These are phyloP conservation scores for Globisporangium canariense DNA, from an alignment of 352 stramenopile species.

Conservation along the genomic window DNA sequence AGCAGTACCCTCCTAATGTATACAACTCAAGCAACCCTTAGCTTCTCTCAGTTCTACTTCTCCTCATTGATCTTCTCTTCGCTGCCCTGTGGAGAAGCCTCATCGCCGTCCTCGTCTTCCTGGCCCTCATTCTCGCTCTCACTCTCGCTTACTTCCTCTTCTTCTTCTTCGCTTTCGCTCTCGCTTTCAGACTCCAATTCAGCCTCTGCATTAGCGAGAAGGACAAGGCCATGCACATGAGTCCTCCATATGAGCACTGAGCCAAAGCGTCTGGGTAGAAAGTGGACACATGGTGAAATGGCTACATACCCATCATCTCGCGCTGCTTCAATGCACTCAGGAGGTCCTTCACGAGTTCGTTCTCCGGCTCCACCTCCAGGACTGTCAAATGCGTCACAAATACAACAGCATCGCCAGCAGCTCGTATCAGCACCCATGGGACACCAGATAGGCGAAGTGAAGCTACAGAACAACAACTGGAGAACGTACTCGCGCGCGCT, in stretches of 20 bases:
- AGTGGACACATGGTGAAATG: not conserved
- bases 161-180: conserved; percentile 43
- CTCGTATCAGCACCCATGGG: not conserved
- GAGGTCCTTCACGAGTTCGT: conserved; percentile 62
- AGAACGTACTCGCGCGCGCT: conserved; percentile 40
- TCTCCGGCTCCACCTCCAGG: conserved; percentile 51
- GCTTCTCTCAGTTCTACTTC: not conserved
- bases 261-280: not conserved
- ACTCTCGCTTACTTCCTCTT: conserved; percentile 17
- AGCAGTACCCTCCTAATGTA: not conserved
- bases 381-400: conserved; percentile 27
- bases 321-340: conserved; percentile 61
- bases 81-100: conserved; percentile 22
- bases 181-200: conserved; percentile 38
- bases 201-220: conserved; percentile 22
- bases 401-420: not conserved
- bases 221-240: not conserved
- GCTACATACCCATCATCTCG: conserved; percentile 33
- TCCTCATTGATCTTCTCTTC: conserved; percentile 18
- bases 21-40: not conserved
- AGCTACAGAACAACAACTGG: not conserved
- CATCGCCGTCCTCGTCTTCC: conserved; percentile 22
- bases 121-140: conserved; percentile 21
- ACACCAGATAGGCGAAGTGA: not conserved
- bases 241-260: not conserved